These are phyloP conservation scores for Maudiozyma bulderi DNA, from an alignment of 805 yeast genomes.

Conservation along the genomic window DNA sequence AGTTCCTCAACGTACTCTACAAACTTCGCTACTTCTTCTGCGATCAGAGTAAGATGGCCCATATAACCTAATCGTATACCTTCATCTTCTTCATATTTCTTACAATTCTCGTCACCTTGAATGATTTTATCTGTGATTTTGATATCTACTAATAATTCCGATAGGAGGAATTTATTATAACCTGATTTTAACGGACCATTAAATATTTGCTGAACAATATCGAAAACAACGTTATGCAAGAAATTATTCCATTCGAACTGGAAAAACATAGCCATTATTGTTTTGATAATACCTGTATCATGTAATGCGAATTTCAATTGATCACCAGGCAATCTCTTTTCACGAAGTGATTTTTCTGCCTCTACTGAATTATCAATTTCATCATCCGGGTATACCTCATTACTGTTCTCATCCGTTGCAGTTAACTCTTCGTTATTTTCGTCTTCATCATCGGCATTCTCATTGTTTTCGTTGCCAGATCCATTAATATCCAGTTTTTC, in stretches of 20 bases:
- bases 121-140: conserved; percentile 54
- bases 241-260: conserved; percentile 75
- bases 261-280: conserved; percentile 58
- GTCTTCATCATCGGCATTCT: neutral
- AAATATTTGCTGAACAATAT: conserved; percentile 68
- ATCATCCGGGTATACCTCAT: conserved; percentile 12
- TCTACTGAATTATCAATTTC: conserved; percentile 20
- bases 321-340: conserved; percentile 59
- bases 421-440: conserved; percentile 1
- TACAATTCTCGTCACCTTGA: conserved; percentile 50
- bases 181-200: conserved; percentile 65
- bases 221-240: conserved; percentile 77
- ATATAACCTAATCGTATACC: conserved; percentile 82
- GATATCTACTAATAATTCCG: conserved; percentile 51
- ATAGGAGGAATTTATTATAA: conserved; percentile 51
- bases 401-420: conserved; percentile 4
- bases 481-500: neutral
- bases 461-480: neutral
- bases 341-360: conserved; percentile 28
- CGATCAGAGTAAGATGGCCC: conserved; percentile 88
- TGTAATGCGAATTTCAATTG: conserved; percentile 54
- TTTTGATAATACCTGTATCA: conserved; percentile 49
- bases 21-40: conserved; percentile 94
- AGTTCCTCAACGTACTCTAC: conserved; percentile 36
- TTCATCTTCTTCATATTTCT: conserved; percentile 47